Percentiles rank a stretch among this genome's conserved stretches.
phyloP scores from a whole-genome alignment of 139 green algal genomes.

The Zygnema cylindricum region DNA sequence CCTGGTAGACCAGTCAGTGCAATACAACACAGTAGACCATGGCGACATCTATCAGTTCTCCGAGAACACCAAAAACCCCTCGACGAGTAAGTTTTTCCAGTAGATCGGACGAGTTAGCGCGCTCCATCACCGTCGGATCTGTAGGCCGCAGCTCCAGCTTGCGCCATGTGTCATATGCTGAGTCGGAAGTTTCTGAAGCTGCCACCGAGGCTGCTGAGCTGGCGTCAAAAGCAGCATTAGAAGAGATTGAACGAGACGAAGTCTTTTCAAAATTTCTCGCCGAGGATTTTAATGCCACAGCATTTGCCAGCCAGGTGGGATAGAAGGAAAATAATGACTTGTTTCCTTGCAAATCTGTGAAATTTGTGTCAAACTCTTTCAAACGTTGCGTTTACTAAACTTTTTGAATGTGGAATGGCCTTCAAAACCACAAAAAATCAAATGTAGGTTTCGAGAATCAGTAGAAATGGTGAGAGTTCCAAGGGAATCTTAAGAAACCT shows the following conservation, averaged over 20 bases:
- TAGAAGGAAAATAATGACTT: background rate
- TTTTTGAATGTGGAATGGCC: too few species aligned
- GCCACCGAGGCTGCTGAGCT: background rate
- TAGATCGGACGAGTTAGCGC: background rate
- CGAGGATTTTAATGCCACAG: conserved; percentile 49
- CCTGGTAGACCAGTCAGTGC: too few species aligned
- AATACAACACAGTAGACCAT: too few species aligned
- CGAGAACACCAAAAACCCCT: background rate
- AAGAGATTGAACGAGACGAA: conserved; percentile 41
- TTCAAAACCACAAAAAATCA: too few species aligned
- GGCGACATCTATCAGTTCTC: too few species aligned
- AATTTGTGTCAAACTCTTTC: too few species aligned
- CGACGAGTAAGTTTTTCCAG: background rate
- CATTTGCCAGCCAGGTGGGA: conserved; percentile 45
- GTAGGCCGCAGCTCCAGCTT: background rate
- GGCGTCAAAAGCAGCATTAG: conserved; percentile 17
- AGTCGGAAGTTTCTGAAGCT: background rate
- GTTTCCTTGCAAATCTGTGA: too few species aligned
- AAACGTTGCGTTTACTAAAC: too few species aligned
- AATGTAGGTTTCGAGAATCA: too few species aligned
- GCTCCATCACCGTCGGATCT: background rate
- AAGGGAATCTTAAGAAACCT: too few species aligned
- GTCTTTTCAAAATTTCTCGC: conserved; percentile 48
- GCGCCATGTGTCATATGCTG: background rate
- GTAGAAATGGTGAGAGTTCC: too few species aligned